These are phyloP conservation scores for Apiotrichum porosum DNA, from an alignment of 1,284 basidiomycete genomes.

Conservation along the genomic window DNA sequence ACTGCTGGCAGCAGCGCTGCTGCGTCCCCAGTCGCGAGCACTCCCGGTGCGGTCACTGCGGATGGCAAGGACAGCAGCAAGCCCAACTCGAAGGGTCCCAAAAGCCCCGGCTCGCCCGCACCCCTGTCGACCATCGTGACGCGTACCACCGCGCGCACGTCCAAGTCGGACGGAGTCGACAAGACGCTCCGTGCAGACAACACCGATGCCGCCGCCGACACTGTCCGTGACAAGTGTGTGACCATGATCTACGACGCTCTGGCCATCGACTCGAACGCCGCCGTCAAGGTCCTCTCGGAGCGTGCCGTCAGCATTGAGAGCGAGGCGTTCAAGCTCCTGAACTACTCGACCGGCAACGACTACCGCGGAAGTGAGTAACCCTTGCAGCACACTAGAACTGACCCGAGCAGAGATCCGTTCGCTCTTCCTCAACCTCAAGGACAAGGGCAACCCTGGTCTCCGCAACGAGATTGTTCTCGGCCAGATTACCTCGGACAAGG, in stretches of 20 bases:
- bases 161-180: constrained; percentile 65
- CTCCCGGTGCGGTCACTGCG: constrained; percentile 7
- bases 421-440: constrained; percentile 89
- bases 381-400: neutral
- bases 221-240: constrained; percentile 72
- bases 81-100: neutral
- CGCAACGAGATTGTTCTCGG: constrained; percentile 80
- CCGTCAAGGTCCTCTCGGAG: constrained; percentile 44
- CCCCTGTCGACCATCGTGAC: constrained; percentile 49
- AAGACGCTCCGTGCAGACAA: constrained; percentile 23
- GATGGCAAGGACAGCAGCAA: constrained; percentile 3
- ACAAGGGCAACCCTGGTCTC: constrained; percentile 85
- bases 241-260: constrained; percentile 90
- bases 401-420: constrained; percentile 73
- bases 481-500: constrained; percentile 62
- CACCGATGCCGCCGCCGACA: constrained; percentile 57
- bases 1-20: constrained; percentile 1
- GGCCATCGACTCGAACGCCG: constrained; percentile 69
- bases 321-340: constrained; percentile 41
- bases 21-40: constrained; percentile 5
- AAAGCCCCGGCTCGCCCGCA: constrained; percentile 8
- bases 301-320: constrained; percentile 50
- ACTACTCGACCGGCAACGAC: constrained; percentile 43
- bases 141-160: constrained; percentile 54
- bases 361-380: constrained; percentile 45